These are phyloP conservation scores for Echria macrotheca DNA, from an alignment of 495 filamentous ascomycete genomes.

Conservation along the genomic window DNA sequence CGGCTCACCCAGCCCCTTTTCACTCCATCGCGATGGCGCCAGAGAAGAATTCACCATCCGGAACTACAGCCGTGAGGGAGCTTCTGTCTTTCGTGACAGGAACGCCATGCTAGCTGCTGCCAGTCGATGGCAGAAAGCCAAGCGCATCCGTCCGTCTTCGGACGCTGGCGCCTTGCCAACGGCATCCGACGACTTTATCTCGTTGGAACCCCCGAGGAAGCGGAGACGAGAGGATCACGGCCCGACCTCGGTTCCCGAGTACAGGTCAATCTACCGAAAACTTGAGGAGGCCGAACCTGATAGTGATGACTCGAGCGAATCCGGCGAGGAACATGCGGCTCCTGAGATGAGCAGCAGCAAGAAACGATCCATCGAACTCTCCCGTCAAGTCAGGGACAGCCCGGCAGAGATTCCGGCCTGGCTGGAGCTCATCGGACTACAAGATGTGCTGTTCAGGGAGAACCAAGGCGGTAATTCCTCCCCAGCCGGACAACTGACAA, in stretches of 20 bases:
- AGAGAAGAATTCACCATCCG: conserved; percentile 34
- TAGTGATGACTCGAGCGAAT: conserved; percentile 34
- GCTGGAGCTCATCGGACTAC: conserved; percentile 70
- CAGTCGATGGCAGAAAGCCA: conserved; percentile 16
- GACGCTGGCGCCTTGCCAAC: neutral
- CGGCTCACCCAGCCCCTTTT: conserved; percentile 32
- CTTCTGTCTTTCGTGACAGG: conserved; percentile 36
- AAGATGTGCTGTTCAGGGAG: conserved; percentile 56
- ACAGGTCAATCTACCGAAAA: conserved; percentile 67
- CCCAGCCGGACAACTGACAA: conserved; percentile 31
- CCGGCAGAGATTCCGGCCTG: conserved; percentile 67
- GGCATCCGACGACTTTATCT: conserved; percentile 32
- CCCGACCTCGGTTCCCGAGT: conserved; percentile 43
- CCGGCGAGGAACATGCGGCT: conserved; percentile 26
- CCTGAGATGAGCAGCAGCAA: conserved; percentile 37
- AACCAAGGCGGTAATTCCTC: conserved; percentile 36
- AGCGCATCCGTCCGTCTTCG: conserved; percentile 19
- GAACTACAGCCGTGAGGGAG: conserved; percentile 18
- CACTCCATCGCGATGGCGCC: conserved; percentile 29
- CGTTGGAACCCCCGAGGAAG: conserved; percentile 33
- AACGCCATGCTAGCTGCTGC: conserved; percentile 30
- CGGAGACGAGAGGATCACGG: conserved; percentile 29
- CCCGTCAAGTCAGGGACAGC: conserved; percentile 50
- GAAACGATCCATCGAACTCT: conserved; percentile 52
- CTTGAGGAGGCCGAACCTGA: conserved; percentile 28